Conservation (phyloP, 2,329 filamentous ascomycete genomes). For the Fusarium sp. region DNA sequence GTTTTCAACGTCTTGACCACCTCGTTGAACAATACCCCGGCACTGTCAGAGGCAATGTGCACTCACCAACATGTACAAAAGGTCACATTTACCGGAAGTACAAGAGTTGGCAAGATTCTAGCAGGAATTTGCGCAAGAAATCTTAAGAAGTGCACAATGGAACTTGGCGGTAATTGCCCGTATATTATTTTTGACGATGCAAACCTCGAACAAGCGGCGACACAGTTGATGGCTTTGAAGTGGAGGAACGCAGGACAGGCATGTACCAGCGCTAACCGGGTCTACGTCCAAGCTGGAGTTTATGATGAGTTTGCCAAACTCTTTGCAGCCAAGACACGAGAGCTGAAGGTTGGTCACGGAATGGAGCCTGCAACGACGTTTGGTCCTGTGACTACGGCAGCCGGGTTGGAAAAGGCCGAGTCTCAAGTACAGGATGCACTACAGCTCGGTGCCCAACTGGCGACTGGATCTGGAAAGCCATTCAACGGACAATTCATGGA, state of each 20-base stretch:
- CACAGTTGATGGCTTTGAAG: constrained; percentile 55
- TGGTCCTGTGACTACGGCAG: neutral
- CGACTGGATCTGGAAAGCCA: neutral
- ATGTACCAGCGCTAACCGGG: neutral
- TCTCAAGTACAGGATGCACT: neutral
- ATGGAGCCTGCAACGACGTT: neutral
- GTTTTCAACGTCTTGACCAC: constrained; percentile 68
- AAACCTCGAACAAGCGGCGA: constrained; percentile 49
- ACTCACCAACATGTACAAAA: constrained; percentile 63
- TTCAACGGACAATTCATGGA: neutral
- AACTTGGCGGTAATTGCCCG: constrained; percentile 77
- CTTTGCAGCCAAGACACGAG: neutral
- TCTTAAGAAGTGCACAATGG: constrained; percentile 75
- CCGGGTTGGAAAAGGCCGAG: neutral
- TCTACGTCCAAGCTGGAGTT: neutral
- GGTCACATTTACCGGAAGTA: constrained; percentile 82
- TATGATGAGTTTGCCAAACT: neutral
- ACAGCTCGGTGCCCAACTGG: neutral
- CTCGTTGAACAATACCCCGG: constrained; percentile 58
- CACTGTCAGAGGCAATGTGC: constrained; percentile 56
- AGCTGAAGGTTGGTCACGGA: neutral
- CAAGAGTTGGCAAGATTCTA: constrained; percentile 74
- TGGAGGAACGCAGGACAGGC: constrained; percentile 79
- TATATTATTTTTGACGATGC: constrained; percentile 77
- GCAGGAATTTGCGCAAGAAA: constrained; percentile 69